Evolutionary conservation across 176 grass and related monocot genomes (phyloP).

Genomic region (Oryza meridionalis): DNA sequence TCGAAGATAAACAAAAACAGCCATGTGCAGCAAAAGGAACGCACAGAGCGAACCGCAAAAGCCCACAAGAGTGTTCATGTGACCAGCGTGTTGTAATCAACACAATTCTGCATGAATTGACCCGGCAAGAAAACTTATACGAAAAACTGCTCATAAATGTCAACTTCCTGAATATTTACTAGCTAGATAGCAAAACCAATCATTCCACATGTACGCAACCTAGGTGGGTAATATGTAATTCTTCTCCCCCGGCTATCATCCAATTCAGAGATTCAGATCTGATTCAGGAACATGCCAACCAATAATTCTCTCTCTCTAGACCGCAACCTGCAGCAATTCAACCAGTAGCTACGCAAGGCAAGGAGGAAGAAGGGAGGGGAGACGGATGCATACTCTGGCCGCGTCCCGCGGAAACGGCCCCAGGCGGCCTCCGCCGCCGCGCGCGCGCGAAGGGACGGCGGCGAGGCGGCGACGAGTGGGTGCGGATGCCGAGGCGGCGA

Average conservation of each 20-base stretch:
- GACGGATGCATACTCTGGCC: conserved; percentile 16
- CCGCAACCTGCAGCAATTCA: background rate
- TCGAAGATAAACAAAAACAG: background rate
- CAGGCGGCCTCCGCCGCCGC: background rate
- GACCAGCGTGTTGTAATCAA: background rate
- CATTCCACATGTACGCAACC: background rate
- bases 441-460: background rate
- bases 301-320: background rate
- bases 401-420: background rate
- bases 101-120: background rate
- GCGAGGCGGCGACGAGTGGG: background rate
- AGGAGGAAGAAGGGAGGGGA: background rate
- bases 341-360: background rate
- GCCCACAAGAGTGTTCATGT: background rate
- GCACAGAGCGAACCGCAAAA: background rate
- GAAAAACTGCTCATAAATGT: background rate
- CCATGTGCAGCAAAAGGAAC: background rate
- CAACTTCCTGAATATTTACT: background rate
- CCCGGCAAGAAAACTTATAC: background rate
- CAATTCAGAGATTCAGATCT: background rate
- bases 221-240: background rate
- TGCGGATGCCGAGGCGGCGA: background rate
- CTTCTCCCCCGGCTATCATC: background rate
- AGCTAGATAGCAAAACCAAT: background rate
- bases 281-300: background rate